These are phyloP conservation scores for Erysimum cheiranthoides DNA, from an alignment of 345 rosid genomes.

Conservation along the genomic window DNA sequence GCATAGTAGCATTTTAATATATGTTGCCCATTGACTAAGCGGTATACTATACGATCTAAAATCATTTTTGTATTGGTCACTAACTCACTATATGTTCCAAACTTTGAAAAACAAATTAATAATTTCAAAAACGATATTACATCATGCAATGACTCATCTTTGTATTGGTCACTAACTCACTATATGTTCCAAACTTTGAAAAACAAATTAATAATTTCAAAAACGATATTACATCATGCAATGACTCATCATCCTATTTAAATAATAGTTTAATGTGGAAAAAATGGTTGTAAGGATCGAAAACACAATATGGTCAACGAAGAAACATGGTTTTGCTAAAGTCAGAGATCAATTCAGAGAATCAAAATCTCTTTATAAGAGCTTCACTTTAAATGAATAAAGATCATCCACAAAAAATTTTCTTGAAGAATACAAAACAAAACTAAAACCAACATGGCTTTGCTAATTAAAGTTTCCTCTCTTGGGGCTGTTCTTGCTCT, in stretches of 20 bases:
- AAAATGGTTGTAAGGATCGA: background rate
- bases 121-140: background rate
- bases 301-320: background rate
- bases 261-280: slow-evolving; percentile 2
- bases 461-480: background rate
- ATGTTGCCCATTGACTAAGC: too few relatives aligned
- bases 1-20: too few relatives aligned
- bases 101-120: background rate
- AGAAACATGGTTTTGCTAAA: too few relatives aligned
- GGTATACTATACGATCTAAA: too few relatives aligned
- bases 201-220: background rate
- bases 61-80: too few relatives aligned
- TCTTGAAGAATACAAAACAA: background rate
- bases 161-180: too few relatives aligned
- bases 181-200: background rate
- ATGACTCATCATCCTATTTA: background rate
- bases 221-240: background rate
- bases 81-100: background rate
- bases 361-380: background rate
- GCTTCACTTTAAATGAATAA: background rate
- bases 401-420: background rate
- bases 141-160: background rate
- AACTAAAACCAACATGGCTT: background rate
- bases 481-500: background rate
- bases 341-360: background rate